A percentile compares a stretch with the other conserved stretches of the same genome.
Evolutionary conservation across 2,329 filamentous ascomycete genomes (phyloP).

Genomic region (Colletotrichum chlorophyti): DNA sequence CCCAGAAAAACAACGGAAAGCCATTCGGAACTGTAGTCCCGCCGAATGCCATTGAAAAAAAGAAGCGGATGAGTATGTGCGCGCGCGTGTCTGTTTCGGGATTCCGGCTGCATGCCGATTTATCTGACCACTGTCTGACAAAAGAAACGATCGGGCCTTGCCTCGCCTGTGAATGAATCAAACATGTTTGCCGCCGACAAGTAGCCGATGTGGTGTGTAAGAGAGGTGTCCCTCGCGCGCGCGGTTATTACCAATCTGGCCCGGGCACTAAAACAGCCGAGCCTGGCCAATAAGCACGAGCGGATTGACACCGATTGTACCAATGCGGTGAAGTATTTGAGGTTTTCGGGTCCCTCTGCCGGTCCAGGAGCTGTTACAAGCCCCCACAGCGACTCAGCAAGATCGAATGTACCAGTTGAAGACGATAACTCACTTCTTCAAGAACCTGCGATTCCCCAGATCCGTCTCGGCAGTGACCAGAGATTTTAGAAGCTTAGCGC

Average conservation of each 20-base stretch:
- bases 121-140: too few species aligned
- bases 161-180: too few species aligned
- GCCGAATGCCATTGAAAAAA: too few species aligned
- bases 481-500: background rate
- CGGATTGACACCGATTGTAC: background rate
- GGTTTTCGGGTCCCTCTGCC: background rate
- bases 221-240: too few species aligned
- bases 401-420: slow-evolving; percentile 4
- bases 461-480: background rate
- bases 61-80: too few species aligned
- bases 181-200: slow-evolving; percentile 1
- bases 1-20: too few species aligned
- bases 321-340: slow-evolving; percentile 6
- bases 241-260: slow-evolving; percentile 29
- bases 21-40: too few species aligned
- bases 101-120: too few species aligned
- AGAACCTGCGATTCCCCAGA: background rate
- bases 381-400: background rate
- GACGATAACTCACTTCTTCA: background rate
- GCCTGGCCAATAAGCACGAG: slow-evolving; percentile 1
- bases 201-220: slow-evolving; percentile 1
- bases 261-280: background rate
- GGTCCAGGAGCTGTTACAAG: background rate
- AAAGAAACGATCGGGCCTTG: too few species aligned
- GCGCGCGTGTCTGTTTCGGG: too few species aligned